Percentiles rank a stretch among this genome's conserved stretches.
These are phyloP conservation scores for Mycosarcoma mackinlayi DNA, from an alignment of 1,284 basidiomycete species.

Conservation along the genomic window DNA sequence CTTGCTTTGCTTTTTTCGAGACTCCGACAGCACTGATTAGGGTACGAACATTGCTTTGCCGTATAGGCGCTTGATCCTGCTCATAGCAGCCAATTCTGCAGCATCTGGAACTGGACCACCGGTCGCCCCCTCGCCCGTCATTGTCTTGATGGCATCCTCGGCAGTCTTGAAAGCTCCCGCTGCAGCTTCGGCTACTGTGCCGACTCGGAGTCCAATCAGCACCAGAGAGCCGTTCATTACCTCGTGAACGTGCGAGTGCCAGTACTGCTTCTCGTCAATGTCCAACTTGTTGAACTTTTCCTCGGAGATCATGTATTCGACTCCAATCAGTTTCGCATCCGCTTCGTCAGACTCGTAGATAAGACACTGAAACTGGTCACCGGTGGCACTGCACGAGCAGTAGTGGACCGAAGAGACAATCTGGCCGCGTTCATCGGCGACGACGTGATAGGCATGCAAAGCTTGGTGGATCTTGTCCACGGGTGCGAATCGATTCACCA, in stretches of 20 bases:
- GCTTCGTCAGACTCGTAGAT: slow-evolving; percentile 72
- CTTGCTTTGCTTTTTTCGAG: too few species aligned
- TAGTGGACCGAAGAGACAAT: slow-evolving; percentile 45
- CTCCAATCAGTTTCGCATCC: slow-evolving; percentile 72
- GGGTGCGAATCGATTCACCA: slow-evolving; percentile 38
- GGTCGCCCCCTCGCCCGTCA: slow-evolving; percentile 9
- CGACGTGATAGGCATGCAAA: slow-evolving; percentile 49
- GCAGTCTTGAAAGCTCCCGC: slow-evolving; percentile 20
- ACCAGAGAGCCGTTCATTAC: slow-evolving; percentile 73
- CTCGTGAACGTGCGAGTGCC: slow-evolving; percentile 73
- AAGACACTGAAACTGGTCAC: slow-evolving; percentile 59
- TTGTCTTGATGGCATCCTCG: slow-evolving; percentile 13
- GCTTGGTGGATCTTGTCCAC: slow-evolving; percentile 42
- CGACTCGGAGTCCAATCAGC: slow-evolving; percentile 41
- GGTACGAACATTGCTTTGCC: slow-evolving; percentile 31
- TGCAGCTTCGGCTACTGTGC: slow-evolving; percentile 13
- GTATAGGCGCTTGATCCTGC: slow-evolving; percentile 34
- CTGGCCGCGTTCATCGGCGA: slow-evolving; percentile 41
- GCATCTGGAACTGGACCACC: slow-evolving; percentile 43
- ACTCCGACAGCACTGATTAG: background rate
- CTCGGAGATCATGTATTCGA: slow-evolving; percentile 73
- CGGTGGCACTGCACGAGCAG: slow-evolving; percentile 29
- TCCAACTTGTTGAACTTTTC: slow-evolving; percentile 70
- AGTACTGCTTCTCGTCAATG: slow-evolving; percentile 72
- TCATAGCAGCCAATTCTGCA: slow-evolving; percentile 25